Base-by-base conservation (phyloP, 805 yeast species). In the Teunomyces kruisii region DNA sequence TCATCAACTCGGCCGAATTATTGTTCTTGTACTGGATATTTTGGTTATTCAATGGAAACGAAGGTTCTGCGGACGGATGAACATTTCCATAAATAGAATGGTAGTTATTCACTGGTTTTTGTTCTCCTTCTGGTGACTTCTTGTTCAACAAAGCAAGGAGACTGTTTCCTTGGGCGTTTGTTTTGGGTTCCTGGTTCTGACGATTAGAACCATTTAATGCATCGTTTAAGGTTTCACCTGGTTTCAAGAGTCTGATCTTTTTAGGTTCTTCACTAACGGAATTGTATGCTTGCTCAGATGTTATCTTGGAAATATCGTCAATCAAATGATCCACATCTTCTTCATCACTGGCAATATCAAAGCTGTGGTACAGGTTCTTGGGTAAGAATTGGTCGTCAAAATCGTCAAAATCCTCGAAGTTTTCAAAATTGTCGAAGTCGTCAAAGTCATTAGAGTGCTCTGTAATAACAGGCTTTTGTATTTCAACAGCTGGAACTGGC, bases 311-410 rank as follows among this genome's bases (percentile, higher is more conserved):
- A 29, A 45, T 39, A 10, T 48, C 39, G 30, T 48, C 48, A 24
- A 48, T 37, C 29, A 48, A 40, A 38, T 51, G 50, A 27, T 50
- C 45, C 2, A 43, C 59, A 31, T 57, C 65, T 35, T 68, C 74
- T 37, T 70, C 74, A 44, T 69, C 74, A 39, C 68, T 60, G 8
- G 59, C 72, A 32, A 62, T 55, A 40, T 66, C 71, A 47, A 67
- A 59, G 30, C 57, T 57, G 33, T 55, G 49, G 24, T 48, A 47
- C 32, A 49, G 30, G 43, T 46, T 42, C 48, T 30, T 46, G 42
- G 40, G 38, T 24, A 30, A 29, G 29, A 42, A 45, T 22, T 42
- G 42, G n/a, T 57, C 61, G 24, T 59, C 62, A 32, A 58, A 62
- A 36, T 65, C 65, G 26, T 66, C 69, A 41, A 60, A 62, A 41